Evolutionary conservation across 2,329 filamentous ascomycete genomes (phyloP).

Genomic region (Aspergillus arachidicola): DNA sequence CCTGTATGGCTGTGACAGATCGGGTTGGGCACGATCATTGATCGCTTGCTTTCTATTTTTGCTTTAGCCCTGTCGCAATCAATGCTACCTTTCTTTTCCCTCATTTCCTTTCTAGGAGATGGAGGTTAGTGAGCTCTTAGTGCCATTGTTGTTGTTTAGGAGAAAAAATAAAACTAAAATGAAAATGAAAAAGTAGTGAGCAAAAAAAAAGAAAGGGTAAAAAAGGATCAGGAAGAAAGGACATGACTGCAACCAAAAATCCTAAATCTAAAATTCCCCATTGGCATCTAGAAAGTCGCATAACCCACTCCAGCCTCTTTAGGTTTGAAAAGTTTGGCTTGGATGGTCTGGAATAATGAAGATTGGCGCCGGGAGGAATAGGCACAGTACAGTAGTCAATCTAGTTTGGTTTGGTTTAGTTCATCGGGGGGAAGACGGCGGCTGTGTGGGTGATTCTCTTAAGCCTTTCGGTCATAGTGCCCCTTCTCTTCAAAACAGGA

Average conservation of each 20-base stretch:
- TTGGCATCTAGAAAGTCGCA: constrained; percentile 12
- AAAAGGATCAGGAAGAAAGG: not conserved
- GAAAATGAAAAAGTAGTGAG: not conserved
- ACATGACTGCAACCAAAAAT: not conserved
- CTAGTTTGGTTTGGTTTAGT: constrained; percentile 12
- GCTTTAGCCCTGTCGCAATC: not conserved
- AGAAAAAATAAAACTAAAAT: not conserved
- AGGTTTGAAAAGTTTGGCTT: constrained; percentile 14
- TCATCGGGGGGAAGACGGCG: not conserved
- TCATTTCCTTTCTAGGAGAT: not conserved
- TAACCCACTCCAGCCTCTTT: constrained; percentile 14
- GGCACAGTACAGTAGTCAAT: constrained; percentile 18
- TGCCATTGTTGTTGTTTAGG: not conserved
- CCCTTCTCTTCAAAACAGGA: constrained; percentile 6
- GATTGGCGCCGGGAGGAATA: constrained; percentile 25
- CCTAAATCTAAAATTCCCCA: constrained; percentile 8
- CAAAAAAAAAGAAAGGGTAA: not conserved
- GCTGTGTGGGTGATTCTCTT: not conserved
- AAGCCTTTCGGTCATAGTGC: constrained; percentile 1
- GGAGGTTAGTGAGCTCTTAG: not conserved
- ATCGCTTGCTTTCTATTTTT: constrained; percentile 2
- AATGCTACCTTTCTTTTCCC: not conserved
- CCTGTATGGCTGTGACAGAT: constrained; percentile 17
- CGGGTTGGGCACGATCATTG: constrained; percentile 12
- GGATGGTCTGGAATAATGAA: constrained; percentile 25